Evolutionary conservation across 1,284 basidiomycete genomes (phyloP).

Genomic region (Trametes sp.): DNA sequence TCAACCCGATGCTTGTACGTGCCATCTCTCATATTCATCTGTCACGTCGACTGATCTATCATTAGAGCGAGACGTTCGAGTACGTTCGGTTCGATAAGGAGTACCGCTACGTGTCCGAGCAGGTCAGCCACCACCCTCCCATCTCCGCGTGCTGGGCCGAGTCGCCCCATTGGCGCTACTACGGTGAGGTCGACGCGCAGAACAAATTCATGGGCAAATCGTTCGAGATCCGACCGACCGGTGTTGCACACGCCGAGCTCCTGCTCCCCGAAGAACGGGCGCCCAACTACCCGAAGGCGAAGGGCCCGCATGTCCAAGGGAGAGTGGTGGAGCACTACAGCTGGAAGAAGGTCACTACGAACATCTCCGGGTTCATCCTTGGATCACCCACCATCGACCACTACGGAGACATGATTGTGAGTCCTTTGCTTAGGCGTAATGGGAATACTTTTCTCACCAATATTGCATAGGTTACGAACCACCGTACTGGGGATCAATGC

Average conservation of each 20-base stretch:
- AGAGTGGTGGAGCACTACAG: slow-evolving; percentile 86
- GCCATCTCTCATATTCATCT: background rate
- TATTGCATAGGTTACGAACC: slow-evolving; percentile 78
- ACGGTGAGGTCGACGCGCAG: slow-evolving; percentile 92
- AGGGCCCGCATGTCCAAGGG: slow-evolving; percentile 47
- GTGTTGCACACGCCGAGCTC: slow-evolving; percentile 90
- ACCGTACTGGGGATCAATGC: slow-evolving; percentile 92
- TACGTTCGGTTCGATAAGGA: slow-evolving; percentile 89
- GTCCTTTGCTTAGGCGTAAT: slow-evolving; percentile 40
- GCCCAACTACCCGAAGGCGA: slow-evolving; percentile 63
- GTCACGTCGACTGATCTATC: background rate
- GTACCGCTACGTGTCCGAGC: slow-evolving; percentile 94
- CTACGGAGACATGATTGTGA: slow-evolving; percentile 93
- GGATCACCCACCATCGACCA: slow-evolving; percentile 96
- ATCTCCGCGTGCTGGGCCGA: slow-evolving; percentile 98
- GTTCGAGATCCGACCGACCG: slow-evolving; percentile 96
- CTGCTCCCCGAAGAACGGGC: slow-evolving; percentile 76
- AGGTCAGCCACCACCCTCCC: slow-evolving; percentile 96
- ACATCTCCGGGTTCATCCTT: slow-evolving; percentile 93
- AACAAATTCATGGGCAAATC: slow-evolving; percentile 97
- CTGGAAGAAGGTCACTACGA: slow-evolving; percentile 97
- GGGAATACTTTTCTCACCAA: too few relatives aligned
- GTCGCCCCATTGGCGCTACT: slow-evolving; percentile 90
- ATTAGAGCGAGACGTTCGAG: slow-evolving; percentile 89
- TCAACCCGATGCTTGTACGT: slow-evolving; percentile 89